Base-by-base conservation (phyloP, 352 stramenopile species). In the Phytophthora podocarpi region DNA sequence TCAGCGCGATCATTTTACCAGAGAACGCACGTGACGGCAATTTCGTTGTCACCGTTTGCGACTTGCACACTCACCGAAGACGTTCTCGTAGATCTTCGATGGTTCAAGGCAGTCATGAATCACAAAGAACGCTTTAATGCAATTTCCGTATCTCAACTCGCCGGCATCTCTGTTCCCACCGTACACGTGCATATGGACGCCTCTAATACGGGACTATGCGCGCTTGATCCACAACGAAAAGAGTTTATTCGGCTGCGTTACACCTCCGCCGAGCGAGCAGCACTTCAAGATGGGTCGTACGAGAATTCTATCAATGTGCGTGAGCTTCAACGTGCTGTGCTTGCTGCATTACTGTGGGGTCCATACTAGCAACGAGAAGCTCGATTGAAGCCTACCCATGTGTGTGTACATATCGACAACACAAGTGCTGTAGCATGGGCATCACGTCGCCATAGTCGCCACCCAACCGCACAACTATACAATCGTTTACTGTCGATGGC, bases 121-220 rank as follows among this genome's bases (percentile, higher is more conserved):
- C 3, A 50, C 16, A 21, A 12, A 6, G 24, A 43, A 0, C 48
- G 40, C 2, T 66, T 59, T 36, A 66, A 66, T 20, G 1, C 4
- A 12, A 53, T 66, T 30, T 16, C 57, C 1, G 21, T 65, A 0
- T 15, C 16, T 13, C 40, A 55, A 2, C 50, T 66, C 27, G 40
- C 47, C 15, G 12, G 9, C 5, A n/a, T 24, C 10, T 2, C 13
- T 1, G 15, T 23, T 1, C 39, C 59, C 1, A 16, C 46, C 4
- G 27, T 60, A 0, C 56, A 67, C 26, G 30, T 72, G 13, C 67
- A 51, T 20, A 66, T 64, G 62, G 54, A 71, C 15, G 55, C 49
- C 1, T 59, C 28, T 0, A 26, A 59, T 10, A 43, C 24, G 0
- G 55, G 62, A 6, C 20, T 66, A 0, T 66, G 50, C 18, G 42